Conservation (phyloP, 2,329 filamentous ascomycete genomes). For the Penicillium sp. region DNA sequence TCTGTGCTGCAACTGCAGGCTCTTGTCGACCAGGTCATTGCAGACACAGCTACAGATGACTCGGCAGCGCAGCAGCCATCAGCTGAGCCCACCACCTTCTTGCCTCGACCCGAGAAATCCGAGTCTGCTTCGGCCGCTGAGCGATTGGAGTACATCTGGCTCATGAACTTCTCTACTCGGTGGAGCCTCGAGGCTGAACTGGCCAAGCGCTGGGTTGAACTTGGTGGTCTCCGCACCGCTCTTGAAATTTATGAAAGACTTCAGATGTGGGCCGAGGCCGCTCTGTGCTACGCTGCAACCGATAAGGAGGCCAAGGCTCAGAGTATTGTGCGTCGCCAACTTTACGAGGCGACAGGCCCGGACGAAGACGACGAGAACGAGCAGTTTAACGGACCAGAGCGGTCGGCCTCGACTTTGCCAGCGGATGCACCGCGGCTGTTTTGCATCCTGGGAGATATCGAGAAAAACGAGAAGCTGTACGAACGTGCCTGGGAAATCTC, state of each 20-base stretch:
- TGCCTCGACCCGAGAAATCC: constrained; percentile 67
- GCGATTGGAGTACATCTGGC: constrained; percentile 76
- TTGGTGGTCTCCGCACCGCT: constrained; percentile 83
- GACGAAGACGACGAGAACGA: constrained; percentile 50
- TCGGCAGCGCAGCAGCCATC: constrained; percentile 32
- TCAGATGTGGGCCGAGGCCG: constrained; percentile 90
- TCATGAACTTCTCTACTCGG: constrained; percentile 74
- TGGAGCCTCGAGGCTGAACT: constrained; percentile 96
- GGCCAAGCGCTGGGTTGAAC: constrained; percentile 82
- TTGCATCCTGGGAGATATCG: constrained; percentile 90
- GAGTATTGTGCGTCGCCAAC: constrained; percentile 67
- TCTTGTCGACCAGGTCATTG: constrained; percentile 89
- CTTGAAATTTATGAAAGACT: constrained; percentile 94
- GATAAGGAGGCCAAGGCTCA: constrained; percentile 79
- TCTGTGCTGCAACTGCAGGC: constrained; percentile 90
- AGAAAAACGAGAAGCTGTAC: constrained; percentile 69
- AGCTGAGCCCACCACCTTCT: constrained; percentile 66
- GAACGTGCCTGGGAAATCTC: constrained; percentile 85
- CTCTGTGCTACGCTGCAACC: constrained; percentile 76
- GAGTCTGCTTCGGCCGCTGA: constrained; percentile 72
- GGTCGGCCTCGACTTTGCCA: constrained; percentile 64
- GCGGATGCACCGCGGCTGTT: constrained; percentile 81
- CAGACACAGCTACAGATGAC: constrained; percentile 62
- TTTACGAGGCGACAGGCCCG: constrained; percentile 62
- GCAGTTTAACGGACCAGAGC: constrained; percentile 63